Evolutionary conservation across 2,329 filamentous ascomycete genomes (phyloP).

Genomic region (Aspergillus versicolor): DNA sequence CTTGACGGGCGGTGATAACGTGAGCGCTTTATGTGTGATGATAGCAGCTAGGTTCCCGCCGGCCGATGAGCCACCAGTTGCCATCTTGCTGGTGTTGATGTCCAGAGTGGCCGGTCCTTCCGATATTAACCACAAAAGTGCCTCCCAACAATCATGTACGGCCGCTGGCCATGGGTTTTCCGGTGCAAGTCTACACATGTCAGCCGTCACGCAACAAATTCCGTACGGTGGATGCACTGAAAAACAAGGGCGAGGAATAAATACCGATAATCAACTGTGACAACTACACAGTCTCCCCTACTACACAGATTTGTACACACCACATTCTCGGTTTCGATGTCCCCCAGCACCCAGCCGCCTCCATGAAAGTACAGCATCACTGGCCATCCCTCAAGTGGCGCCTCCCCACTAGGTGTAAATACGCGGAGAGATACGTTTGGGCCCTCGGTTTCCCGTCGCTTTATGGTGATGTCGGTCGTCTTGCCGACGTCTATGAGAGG

Average conservation of each 20-base stretch:
- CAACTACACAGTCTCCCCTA: slow-evolving; percentile 52
- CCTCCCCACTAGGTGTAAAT: slow-evolving; percentile 51
- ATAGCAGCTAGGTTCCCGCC: slow-evolving; percentile 55
- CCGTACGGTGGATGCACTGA: not conserved
- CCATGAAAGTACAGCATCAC: slow-evolving; percentile 59
- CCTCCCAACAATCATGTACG: slow-evolving; percentile 58
- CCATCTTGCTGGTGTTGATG: slow-evolving; percentile 47
- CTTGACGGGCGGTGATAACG: slow-evolving; percentile 36
- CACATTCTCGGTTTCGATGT: slow-evolving; percentile 58
- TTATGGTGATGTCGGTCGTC: slow-evolving; percentile 46
- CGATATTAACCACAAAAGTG: slow-evolving; percentile 50
- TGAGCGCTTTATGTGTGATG: slow-evolving; percentile 52
- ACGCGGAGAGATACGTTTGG: slow-evolving; percentile 50
- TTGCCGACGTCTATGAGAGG: slow-evolving; percentile 50
- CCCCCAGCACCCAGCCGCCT: slow-evolving; percentile 60
- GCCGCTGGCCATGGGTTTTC: slow-evolving; percentile 58
- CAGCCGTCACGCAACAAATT: not conserved
- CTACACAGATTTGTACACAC: slow-evolving; percentile 57
- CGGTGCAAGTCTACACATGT: slow-evolving; percentile 50
- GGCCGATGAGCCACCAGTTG: slow-evolving; percentile 53
- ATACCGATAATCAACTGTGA: slow-evolving; percentile 58
- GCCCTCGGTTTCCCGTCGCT: slow-evolving; percentile 47
- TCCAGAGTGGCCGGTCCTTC: slow-evolving; percentile 36
- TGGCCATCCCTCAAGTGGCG: slow-evolving; percentile 53
- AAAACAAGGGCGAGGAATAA: not conserved